phyloP scores from a whole-genome alignment of 1,284 basidiomycete genomes.

The Cutaneotrichosporon spelunceum region DNA sequence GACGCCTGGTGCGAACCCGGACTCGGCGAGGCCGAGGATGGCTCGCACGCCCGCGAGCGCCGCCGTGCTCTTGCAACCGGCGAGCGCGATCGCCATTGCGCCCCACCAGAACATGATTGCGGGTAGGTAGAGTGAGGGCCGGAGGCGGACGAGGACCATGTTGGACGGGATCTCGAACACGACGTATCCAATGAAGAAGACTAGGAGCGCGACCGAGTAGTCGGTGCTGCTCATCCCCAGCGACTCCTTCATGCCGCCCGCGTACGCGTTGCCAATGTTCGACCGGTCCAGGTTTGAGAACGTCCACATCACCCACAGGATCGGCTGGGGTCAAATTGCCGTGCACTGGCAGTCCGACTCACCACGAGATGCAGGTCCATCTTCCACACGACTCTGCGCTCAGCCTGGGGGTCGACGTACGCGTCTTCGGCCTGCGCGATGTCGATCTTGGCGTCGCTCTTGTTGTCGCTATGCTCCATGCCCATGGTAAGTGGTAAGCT shows the following conservation, averaged over 20 bases:
- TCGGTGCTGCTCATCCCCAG: conserved; percentile 16
- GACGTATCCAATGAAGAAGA: conserved; percentile 22
- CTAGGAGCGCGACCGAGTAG: conserved; percentile 16
- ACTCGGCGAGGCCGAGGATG: conserved; percentile 33
- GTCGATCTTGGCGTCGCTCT: background rate
- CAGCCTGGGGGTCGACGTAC: conserved; percentile 10
- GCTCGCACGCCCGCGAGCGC: conserved; percentile 24
- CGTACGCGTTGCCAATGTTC: conserved; percentile 28
- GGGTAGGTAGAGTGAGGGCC: conserved; percentile 31
- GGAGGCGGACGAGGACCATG: conserved; percentile 26
- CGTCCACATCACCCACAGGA: conserved; percentile 26
- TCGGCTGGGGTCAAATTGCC: conserved; percentile 9
- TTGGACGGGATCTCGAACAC: conserved; percentile 29
- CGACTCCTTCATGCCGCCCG: conserved; percentile 19
- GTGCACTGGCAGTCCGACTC: background rate
- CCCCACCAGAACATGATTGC: conserved; percentile 30
- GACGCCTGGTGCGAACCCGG: conserved; percentile 36
- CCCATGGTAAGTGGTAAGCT: background rate
- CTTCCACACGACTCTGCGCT: conserved; percentile 19
- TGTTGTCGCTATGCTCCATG: background rate
- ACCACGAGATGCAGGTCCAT: conserved; percentile 21
- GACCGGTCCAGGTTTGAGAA: conserved; percentile 20
- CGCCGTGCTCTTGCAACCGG: conserved; percentile 11
- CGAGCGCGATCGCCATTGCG: conserved; percentile 17
- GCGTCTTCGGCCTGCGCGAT: background rate